A percentile compares a stretch with the other conserved stretches of the same genome.
Conservation (phyloP, 257 asterid genomes). For the Ajuga chamaepitys region DNA sequence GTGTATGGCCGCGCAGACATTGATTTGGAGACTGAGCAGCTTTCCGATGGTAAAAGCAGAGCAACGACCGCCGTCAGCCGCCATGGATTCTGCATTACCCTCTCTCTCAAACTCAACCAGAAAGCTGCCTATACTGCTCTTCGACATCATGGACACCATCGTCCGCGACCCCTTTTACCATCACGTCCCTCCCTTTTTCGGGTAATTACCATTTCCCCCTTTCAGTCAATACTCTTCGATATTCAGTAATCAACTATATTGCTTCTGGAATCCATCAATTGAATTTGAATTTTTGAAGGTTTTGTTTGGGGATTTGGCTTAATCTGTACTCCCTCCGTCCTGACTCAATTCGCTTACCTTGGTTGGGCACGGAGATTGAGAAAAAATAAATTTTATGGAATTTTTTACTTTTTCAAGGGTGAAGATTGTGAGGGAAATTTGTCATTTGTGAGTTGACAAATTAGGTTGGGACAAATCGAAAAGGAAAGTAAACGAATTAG, state of each 20-base stretch:
- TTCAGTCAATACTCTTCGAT: background rate
- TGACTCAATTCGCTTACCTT: too few relatives aligned
- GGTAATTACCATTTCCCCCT: slow-evolving; percentile 29
- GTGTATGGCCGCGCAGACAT: slow-evolving; percentile 18
- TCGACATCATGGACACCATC: slow-evolving; percentile 87
- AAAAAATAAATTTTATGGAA: slow-evolving; percentile 1
- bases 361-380: too few relatives aligned
- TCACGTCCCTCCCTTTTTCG: slow-evolving; percentile 69
- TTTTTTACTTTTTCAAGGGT: background rate
- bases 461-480: too few relatives aligned
- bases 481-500: too few relatives aligned
- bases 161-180: slow-evolving; percentile 92
- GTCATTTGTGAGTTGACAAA: too few relatives aligned
- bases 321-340: background rate
- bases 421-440: too few relatives aligned
- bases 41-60: slow-evolving; percentile 13
- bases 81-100: background rate
- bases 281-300: background rate
- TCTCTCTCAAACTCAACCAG: slow-evolving; percentile 18
- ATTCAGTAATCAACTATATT: background rate
- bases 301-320: background rate
- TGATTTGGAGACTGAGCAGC: slow-evolving; percentile 22
- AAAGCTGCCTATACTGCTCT: slow-evolving; percentile 70
- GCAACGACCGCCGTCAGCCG: slow-evolving; percentile 8
- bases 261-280: too few relatives aligned